Evolutionary conservation across 2,329 filamentous ascomycete species (phyloP).

Genomic region (Zymoseptoria pseudotritici): DNA sequence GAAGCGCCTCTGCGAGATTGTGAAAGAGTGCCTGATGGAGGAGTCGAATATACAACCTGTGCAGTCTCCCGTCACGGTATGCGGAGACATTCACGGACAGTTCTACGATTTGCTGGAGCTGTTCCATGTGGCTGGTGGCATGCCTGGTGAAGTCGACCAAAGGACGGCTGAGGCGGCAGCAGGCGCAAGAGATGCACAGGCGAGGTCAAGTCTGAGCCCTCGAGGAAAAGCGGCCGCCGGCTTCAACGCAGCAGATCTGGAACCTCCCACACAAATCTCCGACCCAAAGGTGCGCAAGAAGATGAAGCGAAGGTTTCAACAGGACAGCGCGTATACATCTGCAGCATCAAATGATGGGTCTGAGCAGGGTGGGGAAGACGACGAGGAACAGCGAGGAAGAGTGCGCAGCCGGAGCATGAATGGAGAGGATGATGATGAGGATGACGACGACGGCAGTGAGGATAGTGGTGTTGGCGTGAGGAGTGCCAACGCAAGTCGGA

Average conservation of each 20-base stretch:
- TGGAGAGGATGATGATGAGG: slow-evolving; percentile 40
- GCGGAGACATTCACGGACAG: slow-evolving; percentile 96
- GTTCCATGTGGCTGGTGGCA: slow-evolving; percentile 91
- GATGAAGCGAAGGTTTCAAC: slow-evolving; percentile 54
- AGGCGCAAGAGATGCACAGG: slow-evolving; percentile 9
- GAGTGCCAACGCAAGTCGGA: slow-evolving; percentile 28
- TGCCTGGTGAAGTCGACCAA: slow-evolving; percentile 65
- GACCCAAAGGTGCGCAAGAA: slow-evolving; percentile 82
- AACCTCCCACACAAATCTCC: slow-evolving; percentile 81
- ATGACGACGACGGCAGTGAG: slow-evolving; percentile 42
- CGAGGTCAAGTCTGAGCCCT: slow-evolving; percentile 16
- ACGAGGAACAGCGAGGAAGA: slow-evolving; percentile 33
- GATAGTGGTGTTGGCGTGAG: slow-evolving; percentile 37
- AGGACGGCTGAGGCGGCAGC: slow-evolving; percentile 18
- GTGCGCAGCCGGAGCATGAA: slow-evolving; percentile 29
- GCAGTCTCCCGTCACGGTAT: slow-evolving; percentile 89
- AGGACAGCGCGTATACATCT: slow-evolving; percentile 47
- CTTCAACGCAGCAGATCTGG: slow-evolving; percentile 85
- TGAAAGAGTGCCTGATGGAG: slow-evolving; percentile 99
- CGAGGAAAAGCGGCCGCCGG: slow-evolving; percentile 38
- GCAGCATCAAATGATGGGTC: slow-evolving; percentile 38
- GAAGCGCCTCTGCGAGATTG: slow-evolving; percentile 98
- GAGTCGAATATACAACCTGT: slow-evolving; percentile 99
- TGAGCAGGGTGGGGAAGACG: slow-evolving; percentile 36
- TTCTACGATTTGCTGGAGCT: slow-evolving; percentile 97